Evolutionary conservation across 495 filamentous ascomycete species (phyloP), one percentile per base, ranked within the genome.

Genomic region (Rhypophila decipiens): DNA sequence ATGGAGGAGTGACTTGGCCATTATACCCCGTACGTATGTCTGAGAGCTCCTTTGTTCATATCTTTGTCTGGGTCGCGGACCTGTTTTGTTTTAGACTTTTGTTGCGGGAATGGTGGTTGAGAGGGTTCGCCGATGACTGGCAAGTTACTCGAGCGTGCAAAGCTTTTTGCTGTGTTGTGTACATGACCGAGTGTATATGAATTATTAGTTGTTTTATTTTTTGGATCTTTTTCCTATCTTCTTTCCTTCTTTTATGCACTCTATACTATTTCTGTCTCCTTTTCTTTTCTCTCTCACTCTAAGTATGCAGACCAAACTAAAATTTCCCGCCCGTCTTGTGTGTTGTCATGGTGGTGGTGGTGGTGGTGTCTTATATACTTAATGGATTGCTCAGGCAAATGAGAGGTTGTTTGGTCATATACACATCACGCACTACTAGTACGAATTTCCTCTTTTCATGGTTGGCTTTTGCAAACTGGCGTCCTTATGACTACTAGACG

Each of bases 131-230:
- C n/a, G n/a, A n/a, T n/a, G n/a, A n/a, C n/a, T n/a, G n/a, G n/a
- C n/a, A n/a, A n/a, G n/a, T n/a, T n/a, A n/a, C n/a, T n/a, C n/a
- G n/a, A n/a, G n/a, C n/a, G n/a, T n/a, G n/a, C n/a, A n/a, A n/a
- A n/a, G n/a, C n/a, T n/a, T 31, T 7, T 13, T 31, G 27, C 27
- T 31, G 27, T 31, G 27, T 31, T 31, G 27, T 31, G 27, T 31
- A 31, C 27, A 31, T 31, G 27, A 39, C 36, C 7, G 36, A 19
- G 36, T 39, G 36, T 39, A 39, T 39, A 39, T 39, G 36, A n/a
- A 22, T 21, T 42, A 22, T 19, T 13, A 31, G 7, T 31, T 7
- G 7, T 31, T 31, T 31, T 31, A 31, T 31, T 31, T 20, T 5
- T 42, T 42, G 4, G 20, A 5, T 42, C 24, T 7, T 42, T 42